Base-by-base conservation (phyloP, 495 filamentous ascomycete species). In the Aspergillus asperescens region DNA sequence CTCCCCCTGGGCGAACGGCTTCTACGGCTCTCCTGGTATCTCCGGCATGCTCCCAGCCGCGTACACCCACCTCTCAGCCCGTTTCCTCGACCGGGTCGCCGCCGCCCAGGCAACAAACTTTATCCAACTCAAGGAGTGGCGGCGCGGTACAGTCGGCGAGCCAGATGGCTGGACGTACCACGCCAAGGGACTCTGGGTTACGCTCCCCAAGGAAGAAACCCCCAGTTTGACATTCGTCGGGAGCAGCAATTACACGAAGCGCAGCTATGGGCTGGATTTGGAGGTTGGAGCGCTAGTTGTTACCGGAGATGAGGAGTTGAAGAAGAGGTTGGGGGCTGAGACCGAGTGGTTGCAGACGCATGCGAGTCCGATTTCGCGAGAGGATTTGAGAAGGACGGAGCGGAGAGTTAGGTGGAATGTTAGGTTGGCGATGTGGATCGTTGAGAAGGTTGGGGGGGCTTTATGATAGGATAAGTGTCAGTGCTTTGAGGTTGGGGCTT, bases 81-180 rank as follows among this genome's bases (percentile, higher is more conserved):
- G 81, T 7, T 99, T 99, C 63, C 77, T 98, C 13, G 80, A 82
- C 32, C 75, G 81, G 15, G 83, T 90, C 1, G 72, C 83, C 2
- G 73, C 72, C 1, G 77, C 77, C 19, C 66, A 72, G 34, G 77
- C 82, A 3, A 79, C 81, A n/a, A 77, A 79, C 22, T 70, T 71
- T 4, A 85, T 95, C n/a, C 68, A 80, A 22, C 71, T 99, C 10
- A 85, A 85, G 48, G 93, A 99, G 69, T 99, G 94, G 94, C 78
- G 84, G 34, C 81, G 79, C 34, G 93, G 92, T 5, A 87, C 83
- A 0, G 86, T 95, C 20, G 83, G 84, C 22, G 80, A 89, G 60
- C 82, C 83, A 0, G 85, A 75, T 15, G 94, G 88, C 1, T 99
- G 93, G 93, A 95, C 91, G 0, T 99, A 99, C 64, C 93, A 99